A percentile compares a stretch with the other conserved stretches of the same genome.
Conservation (phyloP, 2,329 filamentous ascomycete species). For the Chaetoscypha palmicola region DNA sequence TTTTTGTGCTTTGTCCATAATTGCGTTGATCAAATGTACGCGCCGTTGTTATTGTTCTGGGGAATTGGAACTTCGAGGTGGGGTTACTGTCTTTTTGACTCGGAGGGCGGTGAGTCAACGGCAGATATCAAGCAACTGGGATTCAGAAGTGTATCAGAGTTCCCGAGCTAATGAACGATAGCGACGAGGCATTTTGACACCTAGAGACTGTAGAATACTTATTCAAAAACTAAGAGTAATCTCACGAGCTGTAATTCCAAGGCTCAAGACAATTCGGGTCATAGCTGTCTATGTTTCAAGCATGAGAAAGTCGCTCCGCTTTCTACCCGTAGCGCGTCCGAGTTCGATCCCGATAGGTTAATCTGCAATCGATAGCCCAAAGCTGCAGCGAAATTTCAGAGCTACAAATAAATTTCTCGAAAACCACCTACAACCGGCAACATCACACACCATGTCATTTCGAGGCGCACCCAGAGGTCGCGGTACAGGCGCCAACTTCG, state of each 20-base stretch:
- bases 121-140: not conserved
- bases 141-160: not conserved
- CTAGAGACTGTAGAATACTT: too few relatives aligned
- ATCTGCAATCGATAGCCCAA: not conserved
- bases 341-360: not conserved
- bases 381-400: constrained; percentile 10
- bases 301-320: too few relatives aligned
- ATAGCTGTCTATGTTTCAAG: too few relatives aligned
- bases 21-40: constrained; percentile 8
- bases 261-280: too few relatives aligned
- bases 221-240: too few relatives aligned
- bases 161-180: too few relatives aligned
- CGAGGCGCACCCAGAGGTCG: constrained; percentile 53
- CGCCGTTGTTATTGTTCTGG: not conserved
- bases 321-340: not conserved
- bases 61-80: not conserved
- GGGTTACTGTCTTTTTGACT: not conserved
- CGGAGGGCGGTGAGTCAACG: not conserved
- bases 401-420: constrained; percentile 16
- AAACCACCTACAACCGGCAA: constrained; percentile 29
- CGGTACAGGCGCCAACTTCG: constrained; percentile 42
- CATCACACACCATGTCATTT: constrained; percentile 36
- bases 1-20: constrained; percentile 44
- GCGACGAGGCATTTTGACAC: too few relatives aligned
- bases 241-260: too few relatives aligned